A percentile compares a stretch with the other conserved stretches of the same genome.
phyloP scores from a whole-genome alignment of 73 alveolate species.

The Paramecium octaurelia region DNA sequence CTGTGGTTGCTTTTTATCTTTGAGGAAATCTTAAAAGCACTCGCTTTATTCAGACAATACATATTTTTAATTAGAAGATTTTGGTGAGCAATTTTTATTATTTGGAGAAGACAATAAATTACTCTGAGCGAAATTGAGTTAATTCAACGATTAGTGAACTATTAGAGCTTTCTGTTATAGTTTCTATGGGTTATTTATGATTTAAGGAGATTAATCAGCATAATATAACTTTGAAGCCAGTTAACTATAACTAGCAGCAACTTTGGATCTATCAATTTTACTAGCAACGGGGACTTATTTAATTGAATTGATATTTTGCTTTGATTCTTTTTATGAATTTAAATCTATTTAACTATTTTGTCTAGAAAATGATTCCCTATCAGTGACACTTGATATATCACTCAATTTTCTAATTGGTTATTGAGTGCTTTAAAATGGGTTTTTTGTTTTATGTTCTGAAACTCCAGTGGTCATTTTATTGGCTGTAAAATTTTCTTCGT shows the following conservation, averaged over 20 bases:
- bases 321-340: background rate
- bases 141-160: background rate
- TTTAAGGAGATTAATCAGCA: background rate
- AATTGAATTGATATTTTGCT: background rate
- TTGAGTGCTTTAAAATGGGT: background rate
- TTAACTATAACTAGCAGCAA: background rate
- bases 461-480: background rate
- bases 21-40: background rate
- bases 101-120: background rate
- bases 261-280: slow-evolving; percentile 22
- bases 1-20: background rate
- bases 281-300: background rate
- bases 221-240: slow-evolving; percentile 5
- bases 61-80: background rate
- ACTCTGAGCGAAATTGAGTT: background rate
- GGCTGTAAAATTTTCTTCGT: background rate
- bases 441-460: background rate
- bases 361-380: background rate
- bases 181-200: background rate
- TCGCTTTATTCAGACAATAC: background rate
- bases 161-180: background rate
- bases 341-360: background rate
- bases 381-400: background rate
- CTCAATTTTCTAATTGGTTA: slow-evolving; percentile 19
- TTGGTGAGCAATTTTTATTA: background rate